These are phyloP conservation scores for Takashimella koratensis DNA, from an alignment of 1,284 basidiomycete species.

Conservation along the genomic window DNA sequence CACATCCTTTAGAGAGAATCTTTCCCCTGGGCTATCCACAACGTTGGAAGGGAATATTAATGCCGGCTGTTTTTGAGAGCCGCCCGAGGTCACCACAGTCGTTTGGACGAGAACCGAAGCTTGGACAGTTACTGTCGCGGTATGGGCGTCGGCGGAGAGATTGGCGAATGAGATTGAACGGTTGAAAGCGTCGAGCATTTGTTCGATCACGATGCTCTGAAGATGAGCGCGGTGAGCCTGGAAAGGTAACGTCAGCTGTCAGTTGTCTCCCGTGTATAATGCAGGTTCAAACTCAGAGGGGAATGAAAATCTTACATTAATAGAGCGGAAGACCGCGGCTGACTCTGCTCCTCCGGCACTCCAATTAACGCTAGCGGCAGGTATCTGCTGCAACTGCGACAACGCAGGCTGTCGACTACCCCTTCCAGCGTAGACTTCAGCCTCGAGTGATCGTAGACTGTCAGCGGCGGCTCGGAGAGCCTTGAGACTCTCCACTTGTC, in stretches of 20 bases:
- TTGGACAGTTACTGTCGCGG: slow-evolving; percentile 12
- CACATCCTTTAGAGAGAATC: not conserved
- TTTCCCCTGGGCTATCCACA: no score
- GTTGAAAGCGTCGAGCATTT: slow-evolving; percentile 26
- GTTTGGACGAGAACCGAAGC: not conserved
- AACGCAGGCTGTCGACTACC: not conserved
- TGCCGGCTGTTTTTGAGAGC: no score
- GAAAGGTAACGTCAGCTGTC: not conserved
- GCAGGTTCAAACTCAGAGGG: not conserved
- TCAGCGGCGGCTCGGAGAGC: not conserved
- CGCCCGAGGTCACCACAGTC: no score
- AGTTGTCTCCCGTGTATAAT: not conserved
- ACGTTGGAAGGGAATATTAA: no score
- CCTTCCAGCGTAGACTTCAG: not conserved
- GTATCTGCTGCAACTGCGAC: not conserved
- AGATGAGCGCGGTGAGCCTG: not conserved
- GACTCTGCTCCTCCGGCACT: not conserved
- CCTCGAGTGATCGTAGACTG: not conserved
- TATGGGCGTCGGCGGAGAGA: not conserved
- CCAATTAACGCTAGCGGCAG: not conserved
- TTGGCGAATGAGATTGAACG: slow-evolving; percentile 16
- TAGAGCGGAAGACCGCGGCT: not conserved
- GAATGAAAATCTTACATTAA: not conserved
- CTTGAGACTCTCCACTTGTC: not conserved
- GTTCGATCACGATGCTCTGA: slow-evolving; percentile 18